These are phyloP conservation scores for Gaertneriomyces sp. DNA, from an alignment of 192 early-diverging fungal species.

Conservation along the genomic window DNA sequence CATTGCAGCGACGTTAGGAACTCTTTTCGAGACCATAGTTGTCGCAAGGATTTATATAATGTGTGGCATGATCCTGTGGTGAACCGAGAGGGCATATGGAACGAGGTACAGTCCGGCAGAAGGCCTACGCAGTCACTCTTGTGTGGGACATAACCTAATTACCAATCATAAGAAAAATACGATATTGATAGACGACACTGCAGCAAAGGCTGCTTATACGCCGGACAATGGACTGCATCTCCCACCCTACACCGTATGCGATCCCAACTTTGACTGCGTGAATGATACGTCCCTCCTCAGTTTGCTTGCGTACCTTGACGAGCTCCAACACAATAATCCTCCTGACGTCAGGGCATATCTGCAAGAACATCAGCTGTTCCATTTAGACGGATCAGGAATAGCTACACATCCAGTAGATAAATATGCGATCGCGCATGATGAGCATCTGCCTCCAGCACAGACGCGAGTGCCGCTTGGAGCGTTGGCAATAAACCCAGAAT, in stretches of 20 bases:
- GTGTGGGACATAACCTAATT: neutral
- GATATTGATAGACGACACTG: slow-evolving; percentile 44
- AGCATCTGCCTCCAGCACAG: too few species aligned
- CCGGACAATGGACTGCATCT: slow-evolving; percentile 36
- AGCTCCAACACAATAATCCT: neutral
- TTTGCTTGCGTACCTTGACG: slow-evolving; percentile 22
- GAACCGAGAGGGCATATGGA: slow-evolving; percentile 16
- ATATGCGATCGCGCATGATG: too few species aligned
- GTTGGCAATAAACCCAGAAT: too few species aligned
- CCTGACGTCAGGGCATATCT: slow-evolving; percentile 25
- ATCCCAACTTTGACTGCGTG: slow-evolving; percentile 20
- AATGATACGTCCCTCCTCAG: slow-evolving; percentile 28
- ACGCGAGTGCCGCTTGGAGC: too few species aligned
- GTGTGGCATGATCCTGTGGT: slow-evolving; percentile 32
- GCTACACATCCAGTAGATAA: neutral
- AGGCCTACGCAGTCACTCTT: too few species aligned
- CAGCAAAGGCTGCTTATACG: slow-evolving; percentile 30
- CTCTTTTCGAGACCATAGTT: slow-evolving; percentile 3
- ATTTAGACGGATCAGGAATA: neutral
- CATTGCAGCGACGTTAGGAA: slow-evolving; percentile 27
- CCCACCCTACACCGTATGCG: slow-evolving; percentile 37
- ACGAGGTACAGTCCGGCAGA: slow-evolving; percentile 2
- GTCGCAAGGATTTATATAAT: slow-evolving; percentile 35
- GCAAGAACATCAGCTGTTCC: slow-evolving; percentile 8
- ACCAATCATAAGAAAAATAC: slow-evolving; percentile 35